A percentile compares a stretch with the other conserved stretches of the same genome.
phyloP scores from a whole-genome alignment of 1,139 yeast species.

The Pichia sp. region DNA sequence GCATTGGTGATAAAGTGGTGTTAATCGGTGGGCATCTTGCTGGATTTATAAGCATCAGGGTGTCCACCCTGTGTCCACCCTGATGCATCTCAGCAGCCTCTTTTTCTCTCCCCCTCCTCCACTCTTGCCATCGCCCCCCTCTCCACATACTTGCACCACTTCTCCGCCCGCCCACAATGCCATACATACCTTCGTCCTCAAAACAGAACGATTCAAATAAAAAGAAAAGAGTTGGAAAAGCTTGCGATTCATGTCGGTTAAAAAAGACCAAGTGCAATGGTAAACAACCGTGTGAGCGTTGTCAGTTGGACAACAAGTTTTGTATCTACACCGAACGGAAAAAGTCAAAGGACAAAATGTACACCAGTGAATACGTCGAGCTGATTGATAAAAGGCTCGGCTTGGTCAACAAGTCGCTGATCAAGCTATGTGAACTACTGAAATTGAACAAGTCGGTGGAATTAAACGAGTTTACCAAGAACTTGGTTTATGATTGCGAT shows the following conservation, averaged over 20 bases:
- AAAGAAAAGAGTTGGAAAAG: constrained; percentile 72
- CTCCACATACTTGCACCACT: too few species aligned
- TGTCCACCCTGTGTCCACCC: too few species aligned
- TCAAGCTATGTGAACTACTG: constrained; percentile 35
- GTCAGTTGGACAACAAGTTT: constrained; percentile 62
- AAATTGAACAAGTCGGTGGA: constrained; percentile 25
- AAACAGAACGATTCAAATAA: constrained; percentile 27
- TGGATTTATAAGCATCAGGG: too few species aligned
- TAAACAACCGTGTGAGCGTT: constrained; percentile 64
- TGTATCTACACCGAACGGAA: constrained; percentile 70
- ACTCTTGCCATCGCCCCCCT: too few species aligned
- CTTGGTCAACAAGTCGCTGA: constrained; percentile 50
- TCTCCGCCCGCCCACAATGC: not conserved
- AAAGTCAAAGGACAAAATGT: constrained; percentile 52
- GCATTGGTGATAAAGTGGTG: too few species aligned
- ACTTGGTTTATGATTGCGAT: constrained; percentile 16
- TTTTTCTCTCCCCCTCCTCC: too few species aligned
- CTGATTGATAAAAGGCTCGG: constrained; percentile 62
- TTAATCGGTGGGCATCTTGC: too few species aligned
- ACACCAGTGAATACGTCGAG: constrained; percentile 65
- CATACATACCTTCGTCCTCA: not conserved
- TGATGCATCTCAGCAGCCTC: too few species aligned
- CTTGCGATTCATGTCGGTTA: constrained; percentile 73
- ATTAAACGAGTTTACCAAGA: constrained; percentile 16
- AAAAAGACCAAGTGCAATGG: constrained; percentile 73